phyloP scores from a whole-genome alignment of 768 basidiomycete genomes.

The Pulveroboletus sp. region DNA sequence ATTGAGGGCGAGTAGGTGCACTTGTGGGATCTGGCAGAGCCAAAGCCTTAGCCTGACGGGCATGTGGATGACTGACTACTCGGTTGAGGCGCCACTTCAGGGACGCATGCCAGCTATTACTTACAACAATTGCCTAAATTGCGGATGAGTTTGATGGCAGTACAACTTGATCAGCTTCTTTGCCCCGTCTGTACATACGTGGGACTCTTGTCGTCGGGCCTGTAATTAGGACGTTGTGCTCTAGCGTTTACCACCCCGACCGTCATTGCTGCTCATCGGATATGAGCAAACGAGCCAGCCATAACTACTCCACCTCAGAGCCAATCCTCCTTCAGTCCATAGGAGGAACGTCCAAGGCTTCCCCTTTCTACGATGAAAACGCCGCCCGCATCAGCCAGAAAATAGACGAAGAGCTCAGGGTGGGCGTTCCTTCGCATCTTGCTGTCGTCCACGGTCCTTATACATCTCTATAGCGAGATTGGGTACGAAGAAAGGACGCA shows the following conservation, averaged over 20 bases:
- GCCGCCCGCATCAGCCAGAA: conserved; percentile 43
- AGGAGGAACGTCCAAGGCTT: conserved; percentile 28
- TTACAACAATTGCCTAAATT: conserved; percentile 18
- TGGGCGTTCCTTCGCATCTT: conserved; percentile 20
- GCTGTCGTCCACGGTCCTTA: background rate
- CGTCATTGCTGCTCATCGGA: conserved; percentile 8
- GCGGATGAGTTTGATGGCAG: conserved; percentile 27
- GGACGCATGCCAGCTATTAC: conserved; percentile 13
- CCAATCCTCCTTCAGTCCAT: conserved; percentile 30
- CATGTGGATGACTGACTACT: background rate
- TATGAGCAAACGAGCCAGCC: conserved; percentile 29
- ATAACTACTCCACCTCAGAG: conserved; percentile 28
- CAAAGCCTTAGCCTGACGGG: background rate
- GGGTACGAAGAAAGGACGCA: conserved; percentile 41
- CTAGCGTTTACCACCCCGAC: conserved; percentile 15
- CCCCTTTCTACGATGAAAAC: conserved; percentile 38
- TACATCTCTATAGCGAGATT: conserved; percentile 42
- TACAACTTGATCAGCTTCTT: conserved; percentile 31
- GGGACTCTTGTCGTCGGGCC: conserved; percentile 29
- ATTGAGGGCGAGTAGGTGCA: background rate
- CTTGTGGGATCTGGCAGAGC: background rate
- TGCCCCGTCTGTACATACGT: conserved; percentile 35
- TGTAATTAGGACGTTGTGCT: conserved; percentile 28
- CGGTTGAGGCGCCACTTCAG: conserved; percentile 14
- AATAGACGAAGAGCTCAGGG: conserved; percentile 57